Evolutionary conservation across 2,329 filamentous ascomycete species (phyloP).

Genomic region (Phaeosphaeriaceae sp.): DNA sequence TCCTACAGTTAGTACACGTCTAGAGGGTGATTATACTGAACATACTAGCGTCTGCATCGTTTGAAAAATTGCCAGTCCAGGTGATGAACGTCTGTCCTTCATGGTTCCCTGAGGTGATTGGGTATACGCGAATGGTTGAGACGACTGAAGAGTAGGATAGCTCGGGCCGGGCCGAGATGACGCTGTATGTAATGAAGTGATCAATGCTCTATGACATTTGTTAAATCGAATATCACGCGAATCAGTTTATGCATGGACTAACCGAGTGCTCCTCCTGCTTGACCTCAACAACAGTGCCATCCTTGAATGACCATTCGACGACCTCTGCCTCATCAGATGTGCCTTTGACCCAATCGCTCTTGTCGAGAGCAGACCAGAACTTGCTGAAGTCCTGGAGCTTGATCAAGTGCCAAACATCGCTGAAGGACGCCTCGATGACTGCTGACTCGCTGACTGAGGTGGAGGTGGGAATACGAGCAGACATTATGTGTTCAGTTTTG

Average conservation of each 20-base stretch:
- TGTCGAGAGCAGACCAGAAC: constrained; percentile 69
- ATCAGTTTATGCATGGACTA: constrained; percentile 31
- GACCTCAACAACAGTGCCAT: constrained; percentile 71
- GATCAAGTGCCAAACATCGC: constrained; percentile 75
- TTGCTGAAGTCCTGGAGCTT: constrained; percentile 73
- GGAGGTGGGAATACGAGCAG: constrained; percentile 64
- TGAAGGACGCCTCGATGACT: constrained; percentile 71
- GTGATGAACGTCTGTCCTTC: constrained; percentile 71
- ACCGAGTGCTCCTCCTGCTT: constrained; percentile 80
- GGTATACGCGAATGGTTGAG: constrained; percentile 69
- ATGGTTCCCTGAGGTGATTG: constrained; percentile 69
- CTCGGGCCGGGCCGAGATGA: constrained; percentile 70
- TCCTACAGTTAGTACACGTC: constrained; percentile 3
- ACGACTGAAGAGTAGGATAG: constrained; percentile 70
- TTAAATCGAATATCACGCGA: neutral
- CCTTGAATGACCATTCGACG: constrained; percentile 73
- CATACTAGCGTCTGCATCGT: constrained; percentile 72
- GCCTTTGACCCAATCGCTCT: constrained; percentile 69
- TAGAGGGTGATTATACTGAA: constrained; percentile 10
- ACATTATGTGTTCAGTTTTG: constrained; percentile 25
- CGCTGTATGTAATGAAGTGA: constrained; percentile 76
- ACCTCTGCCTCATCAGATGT: constrained; percentile 69
- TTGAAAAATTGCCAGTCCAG: constrained; percentile 74
- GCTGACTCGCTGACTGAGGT: constrained; percentile 70
- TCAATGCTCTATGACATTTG: constrained; percentile 63